These are phyloP conservation scores for Lichina pygmaea DNA, from an alignment of 495 filamentous ascomycete genomes.

Conservation along the genomic window DNA sequence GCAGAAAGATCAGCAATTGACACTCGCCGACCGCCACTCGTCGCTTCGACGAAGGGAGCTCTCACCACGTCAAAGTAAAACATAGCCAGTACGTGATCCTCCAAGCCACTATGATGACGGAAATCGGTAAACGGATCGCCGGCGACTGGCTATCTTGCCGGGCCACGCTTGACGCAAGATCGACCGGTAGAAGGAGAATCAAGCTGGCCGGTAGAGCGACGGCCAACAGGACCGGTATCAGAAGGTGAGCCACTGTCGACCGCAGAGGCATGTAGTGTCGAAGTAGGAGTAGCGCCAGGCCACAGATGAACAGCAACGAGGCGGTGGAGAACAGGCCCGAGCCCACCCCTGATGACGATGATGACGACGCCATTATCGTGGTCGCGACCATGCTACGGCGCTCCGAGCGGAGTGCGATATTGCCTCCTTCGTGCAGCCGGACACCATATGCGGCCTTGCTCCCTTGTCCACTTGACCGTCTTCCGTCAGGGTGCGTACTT, in stretches of 20 bases:
- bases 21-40: neutral
- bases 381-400: neutral
- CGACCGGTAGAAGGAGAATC: slow-evolving; percentile 85
- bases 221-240: slow-evolving; percentile 77
- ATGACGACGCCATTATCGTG: neutral
- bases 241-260: slow-evolving; percentile 70
- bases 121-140: slow-evolving; percentile 38
- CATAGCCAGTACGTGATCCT: slow-evolving; percentile 90
- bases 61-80: slow-evolving; percentile 75
- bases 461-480: neutral
- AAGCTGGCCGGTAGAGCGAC: slow-evolving; percentile 80
- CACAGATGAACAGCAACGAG: slow-evolving; percentile 42
- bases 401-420: no score
- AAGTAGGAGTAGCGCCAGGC: slow-evolving; percentile 54
- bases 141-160: slow-evolving; percentile 36
- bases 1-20: neutral
- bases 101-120: slow-evolving; percentile 60
- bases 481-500: neutral
- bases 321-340: slow-evolving; percentile 49
- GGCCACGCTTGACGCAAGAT: slow-evolving; percentile 63
- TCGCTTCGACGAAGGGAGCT: neutral
- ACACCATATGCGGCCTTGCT: neutral
- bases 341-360: slow-evolving; percentile 19
- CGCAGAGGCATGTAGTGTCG: slow-evolving; percentile 76
- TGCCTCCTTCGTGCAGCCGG: neutral